Percentiles rank a stretch among this genome's conserved stretches.
Conservation (phyloP, 2,329 filamentous ascomycete genomes). For the Gnomoniopsis sp. region DNA sequence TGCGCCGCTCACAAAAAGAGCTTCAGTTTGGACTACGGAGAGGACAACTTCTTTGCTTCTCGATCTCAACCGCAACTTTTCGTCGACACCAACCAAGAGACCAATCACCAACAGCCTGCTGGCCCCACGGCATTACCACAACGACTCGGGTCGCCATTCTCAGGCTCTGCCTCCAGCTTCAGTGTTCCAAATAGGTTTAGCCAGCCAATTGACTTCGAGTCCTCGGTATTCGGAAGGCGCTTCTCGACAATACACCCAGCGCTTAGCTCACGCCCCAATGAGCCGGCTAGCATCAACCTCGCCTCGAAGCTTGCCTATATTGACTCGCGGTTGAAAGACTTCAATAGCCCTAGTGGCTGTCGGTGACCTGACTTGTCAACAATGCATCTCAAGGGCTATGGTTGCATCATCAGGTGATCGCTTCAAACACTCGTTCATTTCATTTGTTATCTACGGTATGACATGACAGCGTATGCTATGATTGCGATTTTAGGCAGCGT, state of each 20-base stretch:
- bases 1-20: constrained; percentile 23
- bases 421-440: constrained; percentile 1
- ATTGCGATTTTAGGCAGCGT: constrained; percentile 2
- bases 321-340: constrained; percentile 54
- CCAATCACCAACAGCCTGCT: constrained; percentile 23
- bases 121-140: constrained; percentile 35
- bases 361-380: constrained; percentile 47
- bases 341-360: constrained; percentile 42
- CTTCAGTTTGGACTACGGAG: constrained; percentile 26
- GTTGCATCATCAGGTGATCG: not conserved
- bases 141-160: constrained; percentile 59
- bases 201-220: constrained; percentile 42
- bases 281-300: constrained; percentile 40
- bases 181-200: constrained; percentile 59
- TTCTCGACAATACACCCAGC: constrained; percentile 57
- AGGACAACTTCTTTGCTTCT: constrained; percentile 11
- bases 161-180: constrained; percentile 46
- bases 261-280: constrained; percentile 28
- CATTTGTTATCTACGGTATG: constrained; percentile 14
- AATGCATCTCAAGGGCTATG: constrained; percentile 20
- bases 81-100: constrained; percentile 4
- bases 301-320: constrained; percentile 54
- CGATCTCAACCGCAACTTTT: constrained; percentile 9
- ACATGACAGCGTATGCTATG: constrained; percentile 1
- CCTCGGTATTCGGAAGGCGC: constrained; percentile 43